Evolutionary conservation across 371 early-diverging fungal genomes (phyloP).

Genomic region (Saksenaea vasiformis): DNA sequence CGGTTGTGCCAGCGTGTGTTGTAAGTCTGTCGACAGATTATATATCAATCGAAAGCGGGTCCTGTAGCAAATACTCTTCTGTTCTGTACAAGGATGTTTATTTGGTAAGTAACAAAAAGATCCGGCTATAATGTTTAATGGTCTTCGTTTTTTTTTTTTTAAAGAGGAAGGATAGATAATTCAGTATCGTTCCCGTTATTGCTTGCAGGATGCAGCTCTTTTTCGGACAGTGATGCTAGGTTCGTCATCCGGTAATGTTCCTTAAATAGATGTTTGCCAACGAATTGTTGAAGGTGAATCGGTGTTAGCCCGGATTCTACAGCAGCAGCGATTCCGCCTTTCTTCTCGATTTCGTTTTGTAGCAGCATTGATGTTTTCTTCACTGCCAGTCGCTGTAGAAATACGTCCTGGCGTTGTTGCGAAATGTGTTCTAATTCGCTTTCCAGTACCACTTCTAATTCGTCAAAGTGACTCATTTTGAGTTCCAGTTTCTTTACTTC

Average conservation of each 20-base stretch:
- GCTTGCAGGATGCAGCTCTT: not conserved
- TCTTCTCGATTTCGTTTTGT: slow-evolving; percentile 50
- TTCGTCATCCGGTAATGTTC: slow-evolving; percentile 35
- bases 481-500: slow-evolving; percentile 87
- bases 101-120: not conserved
- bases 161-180: not conserved
- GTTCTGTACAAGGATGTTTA: slow-evolving; percentile 4
- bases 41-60: not conserved
- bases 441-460: slow-evolving; percentile 86
- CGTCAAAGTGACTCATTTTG: slow-evolving; percentile 91
- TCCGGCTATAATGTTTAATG: not conserved
- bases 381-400: slow-evolving; percentile 72
- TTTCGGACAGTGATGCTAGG: not conserved
- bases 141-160: not conserved
- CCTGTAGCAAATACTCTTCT: not conserved
- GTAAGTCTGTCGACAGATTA: not conserved
- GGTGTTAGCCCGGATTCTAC: slow-evolving; percentile 43
- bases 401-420: slow-evolving; percentile 79
- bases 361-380: slow-evolving; percentile 57
- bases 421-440: slow-evolving; percentile 82
- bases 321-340: slow-evolving; percentile 35
- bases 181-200: not conserved
- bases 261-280: slow-evolving; percentile 31
- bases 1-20: not conserved
- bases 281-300: slow-evolving; percentile 42